These are phyloP conservation scores for Stachybotrys chartarum DNA, from an alignment of 2,329 filamentous ascomycete species.

Conservation along the genomic window DNA sequence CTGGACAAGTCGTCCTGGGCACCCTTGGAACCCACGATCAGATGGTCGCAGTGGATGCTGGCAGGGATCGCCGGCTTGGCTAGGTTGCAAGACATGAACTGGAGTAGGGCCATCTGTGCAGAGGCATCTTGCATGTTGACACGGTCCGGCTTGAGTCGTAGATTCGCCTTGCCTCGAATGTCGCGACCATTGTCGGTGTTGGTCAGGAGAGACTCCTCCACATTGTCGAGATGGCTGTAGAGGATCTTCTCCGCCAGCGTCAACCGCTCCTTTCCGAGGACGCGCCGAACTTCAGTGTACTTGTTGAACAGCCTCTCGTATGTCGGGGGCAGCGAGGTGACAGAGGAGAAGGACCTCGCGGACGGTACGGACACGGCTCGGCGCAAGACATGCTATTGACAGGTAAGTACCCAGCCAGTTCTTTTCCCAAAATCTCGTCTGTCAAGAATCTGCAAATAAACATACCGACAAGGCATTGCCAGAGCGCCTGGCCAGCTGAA, in stretches of 20 bases:
- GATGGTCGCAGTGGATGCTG: conserved; percentile 97
- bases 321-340: conserved; percentile 51
- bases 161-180: conserved; percentile 80
- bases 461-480: conserved; percentile 40
- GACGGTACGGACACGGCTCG: conserved; percentile 23
- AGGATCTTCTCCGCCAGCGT: conserved; percentile 97
- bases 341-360: conserved; percentile 29
- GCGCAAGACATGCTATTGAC: conserved; percentile 28
- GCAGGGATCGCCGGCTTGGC: conserved; percentile 86
- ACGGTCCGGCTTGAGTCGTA: conserved; percentile 94
- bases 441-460: neutral
- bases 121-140: conserved; percentile 99
- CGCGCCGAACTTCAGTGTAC: conserved; percentile 65
- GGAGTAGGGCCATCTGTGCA: conserved; percentile 94
- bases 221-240: conserved; percentile 87
- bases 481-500: conserved; percentile 41
- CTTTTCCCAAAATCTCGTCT: neutral
- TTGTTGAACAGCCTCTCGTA: conserved; percentile 77
- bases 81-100: conserved; percentile 97
- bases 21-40: conserved; percentile 93
- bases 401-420: conserved; percentile 2
- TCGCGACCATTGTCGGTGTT: conserved; percentile 77
- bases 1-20: conserved; percentile 78
- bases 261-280: conserved; percentile 61
- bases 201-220: conserved; percentile 78